Conservation (phyloP, 495 filamentous ascomycete species). For the Acidiella bohemica region DNA sequence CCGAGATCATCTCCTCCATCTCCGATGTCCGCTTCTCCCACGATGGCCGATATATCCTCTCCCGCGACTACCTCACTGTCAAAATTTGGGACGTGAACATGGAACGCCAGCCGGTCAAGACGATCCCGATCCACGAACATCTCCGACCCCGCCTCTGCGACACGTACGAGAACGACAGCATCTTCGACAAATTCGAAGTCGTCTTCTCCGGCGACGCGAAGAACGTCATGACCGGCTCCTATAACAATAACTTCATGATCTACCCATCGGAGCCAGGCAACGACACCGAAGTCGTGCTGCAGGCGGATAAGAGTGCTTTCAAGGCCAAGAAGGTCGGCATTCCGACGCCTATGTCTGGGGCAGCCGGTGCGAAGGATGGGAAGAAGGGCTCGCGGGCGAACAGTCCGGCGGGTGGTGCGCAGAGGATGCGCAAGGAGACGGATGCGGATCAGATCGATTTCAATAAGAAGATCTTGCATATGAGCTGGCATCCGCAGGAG, state of each 20-base stretch:
- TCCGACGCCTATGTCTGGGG: constrained; percentile 87
- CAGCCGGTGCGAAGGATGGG: constrained; percentile 55
- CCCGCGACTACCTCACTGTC: constrained; percentile 92
- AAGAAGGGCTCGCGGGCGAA: constrained; percentile 71
- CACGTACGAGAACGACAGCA: constrained; percentile 98
- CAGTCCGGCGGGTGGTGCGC: constrained; percentile 71
- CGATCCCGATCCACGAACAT: constrained; percentile 97
- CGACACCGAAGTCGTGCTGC: constrained; percentile 92
- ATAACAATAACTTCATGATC: constrained; percentile 99
- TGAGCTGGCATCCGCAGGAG: constrained; percentile 99
- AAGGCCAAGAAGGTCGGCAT: constrained; percentile 99
- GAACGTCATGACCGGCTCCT: constrained; percentile 98
- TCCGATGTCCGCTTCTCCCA: constrained; percentile 95
- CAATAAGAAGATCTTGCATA: constrained; percentile 99
- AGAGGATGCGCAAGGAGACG: constrained; percentile 96
- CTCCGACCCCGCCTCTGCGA: constrained; percentile 89
- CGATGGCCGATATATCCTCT: constrained; percentile 93
- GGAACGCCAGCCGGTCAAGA: constrained; percentile 93
- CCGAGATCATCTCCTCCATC: constrained; percentile 98
- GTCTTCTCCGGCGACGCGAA: constrained; percentile 96
- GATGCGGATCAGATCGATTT: constrained; percentile 99
- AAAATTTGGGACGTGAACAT: constrained; percentile 99
- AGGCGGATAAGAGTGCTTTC: constrained; percentile 97
- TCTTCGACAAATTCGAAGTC: constrained; percentile 99
- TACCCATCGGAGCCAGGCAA: constrained; percentile 91